These are phyloP conservation scores for Fomitiporia mediterranea DNA, from an alignment of 1,284 basidiomycete genomes.

Conservation along the genomic window DNA sequence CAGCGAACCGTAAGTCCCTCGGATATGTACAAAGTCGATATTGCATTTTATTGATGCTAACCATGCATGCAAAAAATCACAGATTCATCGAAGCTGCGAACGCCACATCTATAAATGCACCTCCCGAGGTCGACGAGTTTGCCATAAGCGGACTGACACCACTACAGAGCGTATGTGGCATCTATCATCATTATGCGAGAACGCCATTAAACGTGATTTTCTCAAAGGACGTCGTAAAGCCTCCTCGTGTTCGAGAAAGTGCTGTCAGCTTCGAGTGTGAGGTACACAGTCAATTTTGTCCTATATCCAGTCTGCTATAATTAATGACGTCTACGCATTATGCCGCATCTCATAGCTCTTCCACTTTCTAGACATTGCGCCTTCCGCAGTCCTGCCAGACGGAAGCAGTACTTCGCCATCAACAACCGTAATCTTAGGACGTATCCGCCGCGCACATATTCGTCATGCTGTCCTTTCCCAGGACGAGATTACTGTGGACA, in stretches of 20 bases:
- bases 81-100: conserved; percentile 69
- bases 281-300: conserved; percentile 29
- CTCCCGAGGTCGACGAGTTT: conserved; percentile 68
- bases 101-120: conserved; percentile 60
- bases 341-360: conserved; percentile 7
- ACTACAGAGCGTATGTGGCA: conserved; percentile 49
- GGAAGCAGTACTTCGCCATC: conserved; percentile 55
- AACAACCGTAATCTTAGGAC: conserved; percentile 59
- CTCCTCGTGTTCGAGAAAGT: conserved; percentile 67
- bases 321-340: no score
- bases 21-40: neutral
- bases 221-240: conserved; percentile 45
- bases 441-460: conserved; percentile 61
- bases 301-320: neutral
- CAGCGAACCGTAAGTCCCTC: conserved; percentile 45
- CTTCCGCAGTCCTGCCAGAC: conserved; percentile 13
- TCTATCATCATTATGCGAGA: neutral
- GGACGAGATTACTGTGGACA: conserved; percentile 52
- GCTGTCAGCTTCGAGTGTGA: conserved; percentile 71
- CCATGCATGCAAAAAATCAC: neutral
- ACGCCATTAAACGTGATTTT: neutral
- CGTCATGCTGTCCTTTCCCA: conserved; percentile 45
- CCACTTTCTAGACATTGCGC: conserved; percentile 9
- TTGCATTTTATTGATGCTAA: neutral
- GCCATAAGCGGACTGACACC: conserved; percentile 65